Percentiles rank a stretch among this genome's conserved stretches.
These are phyloP conservation scores for Corchorus olitorius DNA, from an alignment of 345 rosid species.

Conservation along the genomic window DNA sequence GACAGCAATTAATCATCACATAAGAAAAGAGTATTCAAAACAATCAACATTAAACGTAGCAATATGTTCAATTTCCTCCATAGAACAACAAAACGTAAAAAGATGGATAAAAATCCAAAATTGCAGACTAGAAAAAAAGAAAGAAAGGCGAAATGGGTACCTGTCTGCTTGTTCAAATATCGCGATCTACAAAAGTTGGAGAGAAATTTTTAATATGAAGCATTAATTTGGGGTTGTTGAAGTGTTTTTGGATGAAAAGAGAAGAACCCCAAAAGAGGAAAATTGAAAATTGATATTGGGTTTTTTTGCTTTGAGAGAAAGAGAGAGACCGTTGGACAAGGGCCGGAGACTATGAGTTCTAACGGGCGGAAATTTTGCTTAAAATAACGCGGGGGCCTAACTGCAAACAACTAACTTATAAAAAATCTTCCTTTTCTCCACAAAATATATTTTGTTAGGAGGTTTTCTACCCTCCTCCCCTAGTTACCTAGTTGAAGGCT, in stretches of 20 bases:
- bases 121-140: not conserved
- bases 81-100: not conserved
- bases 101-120: not conserved
- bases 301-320: slow-evolving; percentile 21
- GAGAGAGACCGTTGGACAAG: slow-evolving; percentile 34
- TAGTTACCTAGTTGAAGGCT: no score
- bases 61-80: not conserved
- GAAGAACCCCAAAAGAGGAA: slow-evolving; percentile 18
- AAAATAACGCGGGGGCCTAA: slow-evolving; percentile 39
- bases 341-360: slow-evolving; percentile 15
- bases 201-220: not conserved
- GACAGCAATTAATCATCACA: not conserved
- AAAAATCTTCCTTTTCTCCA: not conserved
- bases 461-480: no score
- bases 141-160: slow-evolving; percentile 28
- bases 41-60: not conserved
- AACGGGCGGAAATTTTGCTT: slow-evolving; percentile 22
- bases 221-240: not conserved
- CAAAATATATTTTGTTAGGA: not conserved
- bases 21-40: slow-evolving; percentile 1
- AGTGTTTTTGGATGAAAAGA: not conserved
- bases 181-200: not conserved
- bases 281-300: slow-evolving; percentile 19
- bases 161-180: slow-evolving; percentile 22
- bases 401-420: slow-evolving; percentile 27